Conservation (phyloP, 345 rosid species). For the Syzygium grande region DNA sequence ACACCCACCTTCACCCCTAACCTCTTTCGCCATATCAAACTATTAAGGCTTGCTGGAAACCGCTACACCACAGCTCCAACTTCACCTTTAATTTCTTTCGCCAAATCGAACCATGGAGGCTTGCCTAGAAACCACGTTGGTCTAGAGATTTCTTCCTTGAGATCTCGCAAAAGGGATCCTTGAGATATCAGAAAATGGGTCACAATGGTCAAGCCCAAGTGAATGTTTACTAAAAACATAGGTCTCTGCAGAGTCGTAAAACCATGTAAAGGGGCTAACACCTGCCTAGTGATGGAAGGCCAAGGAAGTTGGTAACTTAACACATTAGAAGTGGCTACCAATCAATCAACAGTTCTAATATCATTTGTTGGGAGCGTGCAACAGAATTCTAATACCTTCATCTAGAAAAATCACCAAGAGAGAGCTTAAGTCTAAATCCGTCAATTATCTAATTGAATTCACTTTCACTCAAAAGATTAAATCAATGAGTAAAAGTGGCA, state of each 20-base stretch:
- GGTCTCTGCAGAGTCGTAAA: not conserved
- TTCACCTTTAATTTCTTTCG: not conserved
- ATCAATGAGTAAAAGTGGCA: too few relatives aligned
- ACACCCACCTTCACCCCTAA: not conserved
- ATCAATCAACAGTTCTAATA: not conserved
- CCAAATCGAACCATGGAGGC: not conserved
- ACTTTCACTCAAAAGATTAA: not conserved
- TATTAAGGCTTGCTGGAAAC: not conserved
- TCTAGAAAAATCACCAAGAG: not conserved
- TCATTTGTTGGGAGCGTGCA: not conserved
- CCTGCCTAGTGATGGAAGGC: not conserved
- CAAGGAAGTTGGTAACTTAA: not conserved
- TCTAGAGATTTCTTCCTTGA: not conserved
- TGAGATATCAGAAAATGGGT: too few relatives aligned
- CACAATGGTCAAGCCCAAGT: too few relatives aligned
- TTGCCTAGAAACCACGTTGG: not conserved
- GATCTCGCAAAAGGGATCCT: not conserved
- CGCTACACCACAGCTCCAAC: not conserved
- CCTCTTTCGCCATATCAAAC: not conserved
- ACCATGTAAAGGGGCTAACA: not conserved
- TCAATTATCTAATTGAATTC: not conserved
- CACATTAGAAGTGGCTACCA: not conserved
- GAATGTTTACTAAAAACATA: not conserved
- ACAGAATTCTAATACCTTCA: not conserved
- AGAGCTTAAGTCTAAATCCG: too few relatives aligned